These are phyloP conservation scores for Fraxinus americana DNA, from an alignment of 257 asterid species.

Conservation along the genomic window DNA sequence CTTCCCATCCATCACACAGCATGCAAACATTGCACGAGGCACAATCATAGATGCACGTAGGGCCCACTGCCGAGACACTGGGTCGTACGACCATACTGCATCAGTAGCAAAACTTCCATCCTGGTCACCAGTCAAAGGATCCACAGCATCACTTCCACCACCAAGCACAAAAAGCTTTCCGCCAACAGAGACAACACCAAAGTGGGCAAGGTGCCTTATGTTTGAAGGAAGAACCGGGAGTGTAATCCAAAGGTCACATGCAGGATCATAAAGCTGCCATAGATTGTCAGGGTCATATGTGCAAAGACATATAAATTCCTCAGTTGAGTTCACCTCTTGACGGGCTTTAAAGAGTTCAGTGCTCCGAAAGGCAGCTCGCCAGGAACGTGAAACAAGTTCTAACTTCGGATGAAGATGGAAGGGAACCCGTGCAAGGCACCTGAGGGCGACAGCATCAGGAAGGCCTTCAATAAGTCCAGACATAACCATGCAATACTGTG, in stretches of 20 bases:
- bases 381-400: slow-evolving; percentile 84
- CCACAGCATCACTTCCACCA: slow-evolving; percentile 96
- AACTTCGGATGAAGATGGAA: slow-evolving; percentile 76
- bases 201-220: slow-evolving; percentile 87
- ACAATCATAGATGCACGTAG: slow-evolving; percentile 74
- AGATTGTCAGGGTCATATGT: slow-evolving; percentile 93
- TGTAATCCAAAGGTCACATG: slow-evolving; percentile 82
- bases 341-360: slow-evolving; percentile 87
- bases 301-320: slow-evolving; percentile 83
- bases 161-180: slow-evolving; percentile 94
- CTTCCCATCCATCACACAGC: slow-evolving; percentile 86
- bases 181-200: slow-evolving; percentile 81
- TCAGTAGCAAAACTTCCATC: slow-evolving; percentile 93
- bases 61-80: slow-evolving; percentile 65
- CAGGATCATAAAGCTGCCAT: slow-evolving; percentile 93
- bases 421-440: slow-evolving; percentile 96
- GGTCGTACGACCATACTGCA: slow-evolving; percentile 93
- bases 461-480: slow-evolving; percentile 98
- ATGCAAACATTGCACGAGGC: slow-evolving; percentile 97
- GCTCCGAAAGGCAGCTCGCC: slow-evolving; percentile 76
- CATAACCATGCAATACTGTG: slow-evolving; percentile 47
- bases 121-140: slow-evolving; percentile 91
- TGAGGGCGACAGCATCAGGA: slow-evolving; percentile 89
- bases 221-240: slow-evolving; percentile 90
- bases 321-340: slow-evolving; percentile 69